phyloP scores from a whole-genome alignment of 208 protist genomes.

The Wallacemonas sp. region DNA sequence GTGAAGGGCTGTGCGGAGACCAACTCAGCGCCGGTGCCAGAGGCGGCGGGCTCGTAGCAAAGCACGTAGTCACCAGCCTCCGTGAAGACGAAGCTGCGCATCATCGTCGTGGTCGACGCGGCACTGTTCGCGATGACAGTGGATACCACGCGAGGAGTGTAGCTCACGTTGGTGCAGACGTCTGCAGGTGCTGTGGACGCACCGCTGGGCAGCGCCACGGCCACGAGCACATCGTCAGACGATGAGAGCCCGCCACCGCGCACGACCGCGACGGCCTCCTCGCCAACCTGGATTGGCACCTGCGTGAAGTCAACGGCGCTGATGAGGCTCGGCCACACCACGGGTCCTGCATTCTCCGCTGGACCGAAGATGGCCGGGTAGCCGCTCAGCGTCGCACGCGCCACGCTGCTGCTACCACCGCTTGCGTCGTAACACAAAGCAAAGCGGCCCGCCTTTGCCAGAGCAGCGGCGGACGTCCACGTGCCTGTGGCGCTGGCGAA shows the following conservation, averaged over 20 bases:
- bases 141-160: constrained; percentile 48
- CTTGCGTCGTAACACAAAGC: constrained; percentile 61
- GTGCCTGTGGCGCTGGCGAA: constrained; percentile 15
- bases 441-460: constrained; percentile 31
- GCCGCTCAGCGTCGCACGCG: constrained; percentile 10
- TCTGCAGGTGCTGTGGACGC: constrained; percentile 37
- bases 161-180: constrained; percentile 67
- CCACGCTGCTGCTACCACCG: background rate
- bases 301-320: constrained; percentile 28
- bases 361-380: constrained; percentile 52
- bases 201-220: constrained; percentile 45
- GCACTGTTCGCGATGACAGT: constrained; percentile 7
- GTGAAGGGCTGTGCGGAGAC: constrained; percentile 53
- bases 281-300: constrained; percentile 18
- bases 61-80: constrained; percentile 59
- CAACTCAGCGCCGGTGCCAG: constrained; percentile 18
- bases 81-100: constrained; percentile 38
- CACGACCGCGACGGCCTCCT: constrained; percentile 32
- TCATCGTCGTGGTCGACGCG: constrained; percentile 25
- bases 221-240: constrained; percentile 40
- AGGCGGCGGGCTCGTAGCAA: constrained; percentile 47
- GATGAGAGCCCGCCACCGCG: constrained; percentile 67
- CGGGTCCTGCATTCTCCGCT: constrained; percentile 35
- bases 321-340: constrained; percentile 52
- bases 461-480: constrained; percentile 12